Evolutionary conservation across 179 eudicot genomes (phyloP), one percentile per base, ranked within the genome.

Genomic region (Camellia oleifera): DNA sequence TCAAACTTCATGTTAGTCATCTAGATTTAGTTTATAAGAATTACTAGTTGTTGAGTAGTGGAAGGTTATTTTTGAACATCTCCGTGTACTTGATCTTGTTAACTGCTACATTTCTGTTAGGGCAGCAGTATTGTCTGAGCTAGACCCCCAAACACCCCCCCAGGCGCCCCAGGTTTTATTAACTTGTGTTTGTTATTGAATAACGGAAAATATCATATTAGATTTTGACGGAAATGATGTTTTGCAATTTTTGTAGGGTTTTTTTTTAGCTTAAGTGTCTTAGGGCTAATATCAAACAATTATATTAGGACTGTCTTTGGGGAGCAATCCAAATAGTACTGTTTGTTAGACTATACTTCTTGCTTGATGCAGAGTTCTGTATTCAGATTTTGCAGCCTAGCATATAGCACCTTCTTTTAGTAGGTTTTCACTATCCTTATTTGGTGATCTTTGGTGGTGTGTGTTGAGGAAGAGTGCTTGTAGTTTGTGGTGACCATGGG

Each of bases 341-440:
- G 6, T 77, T 65, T 65, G 46, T 48, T 64, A 77, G 72, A 64
- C 61, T 20, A 63, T 76, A 46, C 57, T 52, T 77, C 13, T 23
- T 77, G 61, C 72, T 48, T 64, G 71, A 65, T 77, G 62, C 72
- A 64, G 69, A 72, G 44, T n/a, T 45, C 67, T 75, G 50, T 74
- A 60, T 20, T 76, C 54, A 61, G 78, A 18, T 44, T 75, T 75
- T 60, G 69, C 69, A 75, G 69, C 69, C 57, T n/a, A 10, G 69
- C 53, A 15, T 52, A 26, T 75, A 60, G 62, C 52, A 15, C 42
- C 48, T 8, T 13, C 58, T 42, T 74, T 32, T 3, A 20, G 15
- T 26, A 11, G 2, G 20, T 4, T 32, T 46, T 69, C n/a, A 68
- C 73, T 15, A 45, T 73, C 48, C 44, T 54, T 46, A 20, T 53